These are phyloP conservation scores for Pholiota adiposa DNA, from an alignment of 1,284 basidiomycete genomes.

Conservation along the genomic window DNA sequence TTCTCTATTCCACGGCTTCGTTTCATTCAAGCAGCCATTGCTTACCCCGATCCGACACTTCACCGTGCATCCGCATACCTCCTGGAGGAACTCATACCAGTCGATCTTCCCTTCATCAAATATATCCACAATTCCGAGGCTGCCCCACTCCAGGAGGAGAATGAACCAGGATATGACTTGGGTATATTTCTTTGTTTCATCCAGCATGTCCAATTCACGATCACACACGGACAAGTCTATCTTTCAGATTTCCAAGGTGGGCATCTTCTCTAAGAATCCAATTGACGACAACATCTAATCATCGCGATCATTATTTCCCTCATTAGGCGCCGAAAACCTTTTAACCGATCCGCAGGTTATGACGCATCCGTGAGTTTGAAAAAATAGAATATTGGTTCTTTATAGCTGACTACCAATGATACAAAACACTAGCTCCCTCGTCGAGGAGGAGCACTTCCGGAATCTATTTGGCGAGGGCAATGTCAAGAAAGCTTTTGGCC, in stretches of 20 bases:
- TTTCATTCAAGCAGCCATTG: constrained; percentile 14
- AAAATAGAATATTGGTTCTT: not conserved
- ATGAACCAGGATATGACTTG: constrained; percentile 11
- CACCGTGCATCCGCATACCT: constrained; percentile 6
- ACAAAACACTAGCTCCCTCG: not conserved
- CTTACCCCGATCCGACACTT: constrained; percentile 4
- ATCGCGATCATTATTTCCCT: too few relatives aligned
- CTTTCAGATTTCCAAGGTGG: constrained; percentile 16
- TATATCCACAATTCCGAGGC: constrained; percentile 19
- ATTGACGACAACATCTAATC: too few relatives aligned
- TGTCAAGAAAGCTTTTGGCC: not conserved
- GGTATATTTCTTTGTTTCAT: constrained; percentile 18
- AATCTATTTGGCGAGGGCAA: constrained; percentile 12
- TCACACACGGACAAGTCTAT: constrained; percentile 3
- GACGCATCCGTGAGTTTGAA: not conserved
- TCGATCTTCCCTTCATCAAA: constrained; percentile 15
- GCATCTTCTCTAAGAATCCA: not conserved
- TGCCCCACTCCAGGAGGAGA: constrained; percentile 2
- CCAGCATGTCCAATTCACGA: constrained; percentile 11
- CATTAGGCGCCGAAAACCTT: not conserved
- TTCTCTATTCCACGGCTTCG: constrained; percentile 13
- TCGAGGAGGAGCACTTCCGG: not conserved
- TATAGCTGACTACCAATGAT: not conserved
- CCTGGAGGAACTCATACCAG: constrained; percentile 9
- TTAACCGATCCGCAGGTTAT: constrained; percentile 3